These are phyloP conservation scores for Plasmodium fragile DNA, from an alignment of 169 alveolate species.

Conservation along the genomic window DNA sequence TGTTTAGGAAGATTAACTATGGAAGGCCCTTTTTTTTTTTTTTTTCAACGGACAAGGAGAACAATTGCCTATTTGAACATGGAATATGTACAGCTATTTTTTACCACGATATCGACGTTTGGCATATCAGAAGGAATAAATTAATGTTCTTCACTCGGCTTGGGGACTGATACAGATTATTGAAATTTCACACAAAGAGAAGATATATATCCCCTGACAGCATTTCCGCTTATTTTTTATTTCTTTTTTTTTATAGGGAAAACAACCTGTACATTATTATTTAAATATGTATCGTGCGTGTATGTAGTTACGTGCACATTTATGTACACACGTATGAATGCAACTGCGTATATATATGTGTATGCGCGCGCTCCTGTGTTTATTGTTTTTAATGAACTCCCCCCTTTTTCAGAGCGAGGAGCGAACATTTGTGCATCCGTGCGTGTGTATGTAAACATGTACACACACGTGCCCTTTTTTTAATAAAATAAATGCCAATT, in stretches of 20 bases:
- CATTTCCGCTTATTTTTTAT: slow-evolving; percentile 6
- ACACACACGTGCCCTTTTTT: not conserved
- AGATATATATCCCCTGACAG: not conserved
- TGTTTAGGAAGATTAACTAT: not conserved
- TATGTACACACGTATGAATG: not conserved
- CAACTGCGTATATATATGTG: not conserved
- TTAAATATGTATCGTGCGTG: not conserved
- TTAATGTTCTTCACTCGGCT: not conserved
- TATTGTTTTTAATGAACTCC: not conserved
- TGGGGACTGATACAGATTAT: not conserved
- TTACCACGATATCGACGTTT: not conserved
- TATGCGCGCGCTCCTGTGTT: not conserved
- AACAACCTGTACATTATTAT: not conserved
- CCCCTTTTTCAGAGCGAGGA: not conserved
- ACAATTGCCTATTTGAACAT: not conserved
- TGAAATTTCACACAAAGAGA: not conserved
- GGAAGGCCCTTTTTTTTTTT: not conserved
- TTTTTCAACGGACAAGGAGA: not conserved
- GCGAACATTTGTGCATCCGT: not conserved
- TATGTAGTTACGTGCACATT: not conserved
- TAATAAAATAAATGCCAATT: not conserved
- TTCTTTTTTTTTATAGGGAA: slow-evolving; percentile 1
- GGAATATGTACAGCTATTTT: not conserved
- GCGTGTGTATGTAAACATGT: not conserved
- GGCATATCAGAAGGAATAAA: not conserved